Evolutionary conservation across 1,284 basidiomycete genomes (phyloP), one percentile per base, ranked within the genome.

Genomic region (Dichomitus squalens): DNA sequence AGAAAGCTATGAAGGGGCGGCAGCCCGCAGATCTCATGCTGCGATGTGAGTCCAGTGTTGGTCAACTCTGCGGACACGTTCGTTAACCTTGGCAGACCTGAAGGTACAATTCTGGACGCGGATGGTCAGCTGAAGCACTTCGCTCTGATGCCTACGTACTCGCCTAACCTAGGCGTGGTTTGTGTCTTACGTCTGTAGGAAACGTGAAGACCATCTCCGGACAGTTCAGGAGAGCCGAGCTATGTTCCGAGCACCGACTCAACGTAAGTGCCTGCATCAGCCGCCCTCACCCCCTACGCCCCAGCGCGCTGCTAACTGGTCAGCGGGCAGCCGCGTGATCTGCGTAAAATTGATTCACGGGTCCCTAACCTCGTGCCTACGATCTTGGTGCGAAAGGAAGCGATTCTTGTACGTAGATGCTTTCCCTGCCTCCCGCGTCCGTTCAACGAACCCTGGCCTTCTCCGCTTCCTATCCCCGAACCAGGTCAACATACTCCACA

Each of bases 271-370:
- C 35, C 49, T 39, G 49, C 58, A 44, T 52, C 39, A 49, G 44
- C 29, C 27, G 29, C 18, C 44, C 44, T 29, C 11, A 39, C 44
- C 50, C 47, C 48, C 27, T 29, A 47, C 49, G 25, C 39, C 38
- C 40, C 23, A 44, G 27, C 34, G 34, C 40, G 38, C 36, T 40
- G 39, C 58, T 69, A 18, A 66, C 34, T 9, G 29, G 53, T 60
- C 62, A 63, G 59, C 56, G 46, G 55, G 57, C 71, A 98, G 91
- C 92, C 95, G 62, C 90, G 96, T 79, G 96, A 99, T 76, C 80
- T 99, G 40, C 89, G 96, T 56, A 98, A 98, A 78, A 94, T 99
- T 66, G 96, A 98, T 77, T 95, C 93, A 12, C 82, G 95, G 61
- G 86, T 96, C 58, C 95, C 95, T 20, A 97, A 96, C 73, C 84